Evolutionary conservation across 2,329 filamentous ascomycete genomes (phyloP), one percentile per base, ranked within the genome.

Genomic region (Aspergillus ruber): DNA sequence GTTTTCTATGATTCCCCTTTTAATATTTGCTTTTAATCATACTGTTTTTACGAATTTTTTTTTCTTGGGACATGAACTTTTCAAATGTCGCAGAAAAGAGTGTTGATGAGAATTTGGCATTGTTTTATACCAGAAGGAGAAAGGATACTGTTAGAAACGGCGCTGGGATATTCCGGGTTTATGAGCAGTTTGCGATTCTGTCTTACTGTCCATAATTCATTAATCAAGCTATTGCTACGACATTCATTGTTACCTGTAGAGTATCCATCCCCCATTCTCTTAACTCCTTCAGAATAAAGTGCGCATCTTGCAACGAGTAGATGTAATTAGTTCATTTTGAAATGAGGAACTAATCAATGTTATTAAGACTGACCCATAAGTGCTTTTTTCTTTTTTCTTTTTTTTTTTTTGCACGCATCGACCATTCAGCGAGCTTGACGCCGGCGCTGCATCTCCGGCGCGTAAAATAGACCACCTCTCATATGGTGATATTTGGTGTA

Each of bases 31-130:
- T 48, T 47, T 42, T 48, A 29, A 35, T 55, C 47, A 45, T 42
- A 48, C 54, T 53, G 50, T 44, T 47, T 51, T 52, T 55, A 56
- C 50, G 51, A 20, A 39, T 39, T 39, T 39, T 9, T 39, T 9
- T n/a, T 36, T 59, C 53, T 54, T 58, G 62, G 56, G 55, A 56
- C 52, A 51, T 57, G 52, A 56, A 49, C 41, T 56, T 48, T 58
- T 59, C 61, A 65, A 61, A 66, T 58, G 60, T n/a, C 33, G 33
- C 15, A 35, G 13, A 35, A 35, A 17, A 6, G 33, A 17, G 33
- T n/a, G 33, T n/a, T 35, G 33, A 35, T 35, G 33, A n/a, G 9
- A 29, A 29, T 29, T 29, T 29, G 25, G 25, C 25, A 29, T 29
- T 29, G 25, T 12, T 29, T 29, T 29, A 29, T 29, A 29, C 25